Evolutionary conservation across 2,329 filamentous ascomycete species (phyloP).

Genomic region (Epicoccum nigrum): DNA sequence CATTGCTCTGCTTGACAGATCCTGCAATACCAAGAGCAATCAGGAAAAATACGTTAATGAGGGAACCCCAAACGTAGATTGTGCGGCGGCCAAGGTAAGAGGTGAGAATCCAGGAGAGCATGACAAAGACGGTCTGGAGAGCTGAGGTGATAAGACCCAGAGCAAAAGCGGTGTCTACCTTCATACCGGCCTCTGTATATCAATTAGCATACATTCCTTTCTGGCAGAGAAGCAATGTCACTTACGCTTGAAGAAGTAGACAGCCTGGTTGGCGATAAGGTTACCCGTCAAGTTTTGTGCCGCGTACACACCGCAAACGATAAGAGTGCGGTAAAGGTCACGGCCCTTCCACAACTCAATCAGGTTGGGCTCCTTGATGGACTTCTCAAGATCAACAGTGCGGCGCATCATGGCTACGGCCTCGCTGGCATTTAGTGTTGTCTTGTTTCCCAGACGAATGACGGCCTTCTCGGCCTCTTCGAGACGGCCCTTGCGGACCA

Average conservation of each 20-base stretch:
- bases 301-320: slow-evolving; percentile 63
- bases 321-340: slow-evolving; percentile 60
- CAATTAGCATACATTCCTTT: no score
- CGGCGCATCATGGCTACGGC: slow-evolving; percentile 66
- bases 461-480: slow-evolving; percentile 55
- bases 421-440: slow-evolving; percentile 51
- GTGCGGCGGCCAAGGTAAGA: slow-evolving; percentile 67
- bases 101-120: slow-evolving; percentile 71
- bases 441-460: slow-evolving; percentile 56
- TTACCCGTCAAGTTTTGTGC: slow-evolving; percentile 68
- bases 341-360: slow-evolving; percentile 62
- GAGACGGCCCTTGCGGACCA: slow-evolving; percentile 53
- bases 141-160: slow-evolving; percentile 69
- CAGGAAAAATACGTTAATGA: slow-evolving; percentile 61
- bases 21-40: slow-evolving; percentile 65
- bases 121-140: slow-evolving; percentile 67
- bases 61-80: slow-evolving; percentile 68
- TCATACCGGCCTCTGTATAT: slow-evolving; percentile 66
- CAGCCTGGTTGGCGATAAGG: slow-evolving; percentile 67
- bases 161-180: slow-evolving; percentile 61
- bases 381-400: slow-evolving; percentile 61
- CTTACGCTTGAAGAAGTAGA: slow-evolving; percentile 65
- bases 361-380: slow-evolving; percentile 54
- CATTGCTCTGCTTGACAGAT: slow-evolving; percentile 53
- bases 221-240: no score